A percentile compares a stretch with the other conserved stretches of the same genome.
These are phyloP conservation scores for Ophiosphaerella korrae DNA, from an alignment of 2,329 filamentous ascomycete genomes.

Conservation along the genomic window DNA sequence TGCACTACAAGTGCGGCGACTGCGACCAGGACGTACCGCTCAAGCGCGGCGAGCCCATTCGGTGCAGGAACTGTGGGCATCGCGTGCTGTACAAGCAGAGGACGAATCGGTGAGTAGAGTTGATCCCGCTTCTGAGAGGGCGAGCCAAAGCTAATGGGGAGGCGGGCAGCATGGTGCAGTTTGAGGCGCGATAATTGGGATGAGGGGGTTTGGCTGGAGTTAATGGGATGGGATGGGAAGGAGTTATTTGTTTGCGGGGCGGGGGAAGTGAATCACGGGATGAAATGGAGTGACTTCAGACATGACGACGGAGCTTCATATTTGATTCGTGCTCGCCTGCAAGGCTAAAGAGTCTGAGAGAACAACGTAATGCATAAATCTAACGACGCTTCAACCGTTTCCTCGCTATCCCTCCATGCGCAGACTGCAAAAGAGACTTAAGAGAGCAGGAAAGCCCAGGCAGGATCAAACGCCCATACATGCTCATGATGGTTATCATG, in stretches of 20 bases:
- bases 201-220: too few species aligned
- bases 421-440: not conserved
- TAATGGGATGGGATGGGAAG: not conserved
- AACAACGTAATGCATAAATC: not conserved
- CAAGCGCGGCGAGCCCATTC: constrained; percentile 78
- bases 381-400: not conserved
- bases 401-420: too few species aligned
- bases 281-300: too few species aligned
- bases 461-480: constrained; percentile 19
- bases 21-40: constrained; percentile 79
- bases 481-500: constrained; percentile 18
- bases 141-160: constrained; percentile 15
- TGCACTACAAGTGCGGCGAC: constrained; percentile 72
- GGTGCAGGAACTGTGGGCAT: constrained; percentile 92
- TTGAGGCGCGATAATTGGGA: constrained; percentile 76
- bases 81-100: constrained; percentile 96
- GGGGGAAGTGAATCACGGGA: too few species aligned
- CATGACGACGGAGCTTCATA: not conserved
- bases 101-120: constrained; percentile 82
- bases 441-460: not conserved
- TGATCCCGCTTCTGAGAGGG: not conserved
- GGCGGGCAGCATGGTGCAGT: constrained; percentile 82
- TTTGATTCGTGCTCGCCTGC: not conserved
- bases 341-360: not conserved
- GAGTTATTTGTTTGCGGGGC: not conserved